Base-by-base conservation (phyloP, 176 grass and related monocot species). In the Melocanna baccifera region DNA sequence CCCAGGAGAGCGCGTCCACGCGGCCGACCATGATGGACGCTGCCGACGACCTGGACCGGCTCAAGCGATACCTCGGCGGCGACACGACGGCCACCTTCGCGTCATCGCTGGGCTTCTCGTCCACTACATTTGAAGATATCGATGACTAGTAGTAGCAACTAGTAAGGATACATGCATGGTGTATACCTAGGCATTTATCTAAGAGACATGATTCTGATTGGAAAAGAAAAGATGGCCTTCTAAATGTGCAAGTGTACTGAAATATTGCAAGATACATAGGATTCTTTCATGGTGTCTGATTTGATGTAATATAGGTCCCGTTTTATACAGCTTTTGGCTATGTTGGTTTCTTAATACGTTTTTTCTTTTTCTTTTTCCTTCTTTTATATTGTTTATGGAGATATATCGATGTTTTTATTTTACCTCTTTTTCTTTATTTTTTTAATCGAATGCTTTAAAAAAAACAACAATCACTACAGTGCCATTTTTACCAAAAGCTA, bases 1-100 rank as follows among this genome's bases (percentile, higher is more conserved):
- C 86, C 2, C 93, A 95, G 72, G 93, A 98, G 12, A 88, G 62
- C 18, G 67, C 87, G 8, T 83, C 89, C 11, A 80, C 69, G 65
- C 81, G 96, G 47, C 93, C 93, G 4, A 94, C 89, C 47, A 98
- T 98, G 96, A 51, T 98, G 81, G 89, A 95, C 59, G 91, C 82
- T 0, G 96, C 93, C 19, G 91, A 90, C 23, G 93, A 95, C 83
- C 87, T 95, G 81, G 93, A 93, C 71, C 83, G 93, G 19, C 80
- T 98, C 19, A 98, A 98, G 69, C 70, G 85, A 61, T 98, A 93
- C 51, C 77, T 98, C n/a, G 78, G 87, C 20, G 91, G 96, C 19
- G 91, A 95, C 77, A 95, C 86, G 12, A 85, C 91, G 6, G 93
- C 91, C 32, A 98, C 96, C 56, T 96, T 93, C 68, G 84, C 89